Base-by-base conservation (phyloP, 768 basidiomycete species). In the Mycena haematopus region DNA sequence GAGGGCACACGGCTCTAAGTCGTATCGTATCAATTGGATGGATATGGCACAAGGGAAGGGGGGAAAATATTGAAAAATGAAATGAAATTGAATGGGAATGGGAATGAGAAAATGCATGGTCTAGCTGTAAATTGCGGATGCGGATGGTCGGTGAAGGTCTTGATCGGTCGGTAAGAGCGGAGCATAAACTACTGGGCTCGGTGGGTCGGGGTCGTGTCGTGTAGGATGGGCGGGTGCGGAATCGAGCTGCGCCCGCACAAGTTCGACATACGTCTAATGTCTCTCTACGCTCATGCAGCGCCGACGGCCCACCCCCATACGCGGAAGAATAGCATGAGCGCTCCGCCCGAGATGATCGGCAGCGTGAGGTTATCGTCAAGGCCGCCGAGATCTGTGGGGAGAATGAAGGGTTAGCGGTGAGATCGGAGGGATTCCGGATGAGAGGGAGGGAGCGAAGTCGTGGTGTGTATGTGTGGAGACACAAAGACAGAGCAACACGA, bases 321-420 rank as follows among this genome's bases (percentile, higher is more conserved):
- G 29, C 66, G 62, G 62, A 67, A 67, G 56, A 67, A 67, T 14
- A 57, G 47, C 66, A 67, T 67, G 8, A 67, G 62, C 52, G 59
- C 62, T 21, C 86, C 91, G 3, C 95, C 95, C 7, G 93, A 88
- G 58, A 96, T 85, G 71, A 96, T 87, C 5, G 95, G 95, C 25
- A 97, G 76, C 9, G 93, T 96, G 25, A 97, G 74, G 72, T 97
- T 96, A 71, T 97, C 95, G 70, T 97, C 95, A 40, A 94, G 72
- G 0, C 83, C 84, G 19, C 93, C 93, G 3, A 96, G 79, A 73
- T 96, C 93, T 96, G 71, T 2, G 25, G 11, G 27, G 11, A 22
- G 14, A 52, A 24, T 17, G 15, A 27, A 13, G n/a, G 27, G 46
- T 56, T 40, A 62, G 54, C 27, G 40, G 10, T 9, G 46, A 25